A percentile compares a stretch with the other conserved stretches of the same genome.
Evolutionary conservation across 2,329 filamentous ascomycete species (phyloP).

Genomic region (Sphaerostilbella broomeana): DNA sequence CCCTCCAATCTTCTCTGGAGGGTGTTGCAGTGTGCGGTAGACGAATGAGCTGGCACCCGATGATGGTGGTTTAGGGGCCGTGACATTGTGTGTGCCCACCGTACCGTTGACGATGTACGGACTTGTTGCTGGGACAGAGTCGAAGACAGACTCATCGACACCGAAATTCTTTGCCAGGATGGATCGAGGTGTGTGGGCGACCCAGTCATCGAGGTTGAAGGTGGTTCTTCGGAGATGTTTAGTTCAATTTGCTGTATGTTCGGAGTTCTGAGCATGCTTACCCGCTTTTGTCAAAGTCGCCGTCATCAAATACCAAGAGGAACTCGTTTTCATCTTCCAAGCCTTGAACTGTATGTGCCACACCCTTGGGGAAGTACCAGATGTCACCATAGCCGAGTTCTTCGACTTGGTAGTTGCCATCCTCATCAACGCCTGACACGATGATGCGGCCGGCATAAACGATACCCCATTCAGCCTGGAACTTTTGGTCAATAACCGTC

Average conservation of each 20-base stretch:
- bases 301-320: conserved; percentile 59
- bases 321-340: conserved; percentile 62
- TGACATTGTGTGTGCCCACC: conserved; percentile 37
- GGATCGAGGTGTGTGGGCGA: conserved; percentile 55
- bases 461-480: conserved; percentile 59
- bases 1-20: conserved; percentile 51
- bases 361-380: conserved; percentile 64
- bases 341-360: conserved; percentile 57
- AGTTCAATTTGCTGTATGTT: not conserved
- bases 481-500: not conserved
- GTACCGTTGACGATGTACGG: conserved; percentile 58
- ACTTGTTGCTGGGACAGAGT: conserved; percentile 48
- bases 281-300: conserved; percentile 58
- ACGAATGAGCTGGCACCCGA: conserved; percentile 55
- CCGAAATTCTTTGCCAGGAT: conserved; percentile 65
- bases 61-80: conserved; percentile 36
- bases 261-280: too few relatives aligned
- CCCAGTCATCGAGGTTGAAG: conserved; percentile 66
- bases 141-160: conserved; percentile 52
- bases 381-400: conserved; percentile 56
- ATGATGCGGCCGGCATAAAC: conserved; percentile 52
- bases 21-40: conserved; percentile 51
- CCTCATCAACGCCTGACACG: conserved; percentile 55
- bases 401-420: conserved; percentile 49
- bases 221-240: conserved; percentile 45